Conservation (phyloP, 2,329 filamentous ascomycete genomes). For the Capronia epimyces region DNA sequence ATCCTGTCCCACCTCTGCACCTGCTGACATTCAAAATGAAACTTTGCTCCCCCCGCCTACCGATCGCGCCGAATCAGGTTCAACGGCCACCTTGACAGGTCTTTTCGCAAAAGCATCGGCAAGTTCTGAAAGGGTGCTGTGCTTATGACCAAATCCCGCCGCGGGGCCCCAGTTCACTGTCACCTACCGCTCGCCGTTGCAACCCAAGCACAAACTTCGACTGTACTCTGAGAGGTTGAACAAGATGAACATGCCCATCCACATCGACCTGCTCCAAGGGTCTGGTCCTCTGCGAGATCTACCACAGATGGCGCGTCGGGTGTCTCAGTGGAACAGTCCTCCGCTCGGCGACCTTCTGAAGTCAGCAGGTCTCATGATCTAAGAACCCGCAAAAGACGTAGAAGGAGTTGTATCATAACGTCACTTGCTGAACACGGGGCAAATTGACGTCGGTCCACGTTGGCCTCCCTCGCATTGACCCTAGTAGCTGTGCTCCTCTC, state of each 20-base stretch:
- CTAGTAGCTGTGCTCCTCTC: background rate
- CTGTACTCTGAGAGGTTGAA: too few relatives aligned
- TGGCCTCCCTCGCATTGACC: too few relatives aligned
- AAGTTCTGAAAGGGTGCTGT: background rate
- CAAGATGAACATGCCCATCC: background rate
- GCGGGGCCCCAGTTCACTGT: background rate
- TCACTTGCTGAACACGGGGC: background rate
- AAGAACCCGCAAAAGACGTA: background rate
- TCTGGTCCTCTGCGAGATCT: background rate
- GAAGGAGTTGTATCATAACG: background rate
- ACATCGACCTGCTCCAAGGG: background rate
- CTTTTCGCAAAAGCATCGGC: background rate
- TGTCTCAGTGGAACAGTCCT: background rate
- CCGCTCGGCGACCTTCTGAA: background rate
- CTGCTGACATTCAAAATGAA: background rate
- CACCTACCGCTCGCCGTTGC: background rate
- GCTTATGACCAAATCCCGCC: background rate
- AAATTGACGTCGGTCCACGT: background rate
- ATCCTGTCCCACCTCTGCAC: background rate
- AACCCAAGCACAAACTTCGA: conserved; percentile 16
- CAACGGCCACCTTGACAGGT: background rate
- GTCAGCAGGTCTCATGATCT: background rate
- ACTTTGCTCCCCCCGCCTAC: background rate
- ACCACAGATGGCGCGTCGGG: too few relatives aligned
- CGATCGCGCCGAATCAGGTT: background rate